Evolutionary conservation across 139 green algal genomes (phyloP), one percentile per base, ranked within the genome.

Genomic region (Haematococcus lacustris): DNA sequence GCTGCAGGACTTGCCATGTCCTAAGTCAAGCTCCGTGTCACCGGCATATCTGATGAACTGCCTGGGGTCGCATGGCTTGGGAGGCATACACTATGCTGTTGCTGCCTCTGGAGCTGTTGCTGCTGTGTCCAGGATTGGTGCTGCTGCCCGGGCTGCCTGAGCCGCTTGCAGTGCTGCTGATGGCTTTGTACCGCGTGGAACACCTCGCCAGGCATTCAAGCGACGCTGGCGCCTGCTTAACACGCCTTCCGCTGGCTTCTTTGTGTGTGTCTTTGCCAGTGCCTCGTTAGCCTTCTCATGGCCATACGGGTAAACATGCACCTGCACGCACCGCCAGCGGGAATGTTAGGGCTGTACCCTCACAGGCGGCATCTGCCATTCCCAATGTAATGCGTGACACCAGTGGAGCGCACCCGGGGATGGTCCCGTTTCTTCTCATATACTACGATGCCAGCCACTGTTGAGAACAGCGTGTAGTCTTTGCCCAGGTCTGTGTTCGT

Each of bases 381-480:
- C 57, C 88, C 85, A 61, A 97, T 83, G 25, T 75, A 73, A 0
- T 73, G 25, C 6, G 88, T 85, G 60, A 97, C 38, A 0, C 80
- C 65, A 6, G 84, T 76, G 28, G 73, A 87, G 23, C 80, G 57
- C 51, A 87, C 82, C 73, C 51, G 33, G 1, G 75, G 60, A 41
- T 65, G 74, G 33, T 75, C 73, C 59, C 76, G 75, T 78, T 85
- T 88, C 83, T 89, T 86, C 41, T 95, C 85, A 71, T 94, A 98
- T 30, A 95, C 75, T 2, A 98, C 94, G 37, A 98, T 83, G 75
- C 94, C 94, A 35, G 92, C 88, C 28, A 91, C 81, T 5, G 86
- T 82, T 3, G 91, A 87, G 77, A 92, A 98, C 3, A 98, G 78
- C 9, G 94, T 98, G 88, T 93, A 97, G 85, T 98, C 94, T 62